Percentiles rank a stretch among this genome's conserved stretches.
phyloP scores from a whole-genome alignment of 208 protist species.

The Herpetomonas tarakana region DNA sequence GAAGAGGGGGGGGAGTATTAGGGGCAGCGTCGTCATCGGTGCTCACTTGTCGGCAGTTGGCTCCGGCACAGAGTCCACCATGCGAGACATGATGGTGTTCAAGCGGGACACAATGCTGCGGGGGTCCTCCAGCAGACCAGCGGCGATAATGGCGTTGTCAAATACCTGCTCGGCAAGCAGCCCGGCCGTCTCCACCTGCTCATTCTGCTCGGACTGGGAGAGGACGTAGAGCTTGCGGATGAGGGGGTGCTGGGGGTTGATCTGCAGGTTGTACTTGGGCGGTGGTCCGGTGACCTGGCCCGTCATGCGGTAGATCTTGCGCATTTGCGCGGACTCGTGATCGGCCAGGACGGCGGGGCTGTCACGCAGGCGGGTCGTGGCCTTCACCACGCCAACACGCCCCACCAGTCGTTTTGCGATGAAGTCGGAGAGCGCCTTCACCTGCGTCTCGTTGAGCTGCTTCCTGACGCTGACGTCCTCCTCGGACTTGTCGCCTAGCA shows the following conservation, averaged over 20 bases:
- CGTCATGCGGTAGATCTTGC: conserved; percentile 90
- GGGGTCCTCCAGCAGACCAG: conserved; percentile 91
- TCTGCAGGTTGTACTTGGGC: conserved; percentile 92
- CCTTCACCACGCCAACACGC: conserved; percentile 82
- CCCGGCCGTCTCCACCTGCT: conserved; percentile 81
- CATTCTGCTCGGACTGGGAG: conserved; percentile 60
- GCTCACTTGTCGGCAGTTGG: conserved; percentile 82
- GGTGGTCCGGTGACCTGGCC: conserved; percentile 75
- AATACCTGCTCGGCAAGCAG: conserved; percentile 91
- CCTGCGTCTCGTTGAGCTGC: conserved; percentile 84
- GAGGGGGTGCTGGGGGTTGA: conserved; percentile 90
- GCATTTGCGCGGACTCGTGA: conserved; percentile 91
- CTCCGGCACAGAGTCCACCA: conserved; percentile 87
- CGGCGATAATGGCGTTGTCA: conserved; percentile 92
- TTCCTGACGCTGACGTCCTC: conserved; percentile 80
- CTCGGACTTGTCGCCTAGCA: conserved; percentile 70
- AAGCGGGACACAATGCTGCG: conserved; percentile 87
- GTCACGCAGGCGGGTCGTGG: conserved; percentile 79
- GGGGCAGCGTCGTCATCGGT: no score
- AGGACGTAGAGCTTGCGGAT: conserved; percentile 92
- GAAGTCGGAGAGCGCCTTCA: conserved; percentile 84
- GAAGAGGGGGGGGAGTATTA: no score
- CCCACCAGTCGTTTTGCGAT: conserved; percentile 85
- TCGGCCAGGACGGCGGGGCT: conserved; percentile 89
- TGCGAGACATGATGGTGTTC: conserved; percentile 89